Conservation (phyloP, 2,329 filamentous ascomycete species). For the Nothophoma quercina region DNA sequence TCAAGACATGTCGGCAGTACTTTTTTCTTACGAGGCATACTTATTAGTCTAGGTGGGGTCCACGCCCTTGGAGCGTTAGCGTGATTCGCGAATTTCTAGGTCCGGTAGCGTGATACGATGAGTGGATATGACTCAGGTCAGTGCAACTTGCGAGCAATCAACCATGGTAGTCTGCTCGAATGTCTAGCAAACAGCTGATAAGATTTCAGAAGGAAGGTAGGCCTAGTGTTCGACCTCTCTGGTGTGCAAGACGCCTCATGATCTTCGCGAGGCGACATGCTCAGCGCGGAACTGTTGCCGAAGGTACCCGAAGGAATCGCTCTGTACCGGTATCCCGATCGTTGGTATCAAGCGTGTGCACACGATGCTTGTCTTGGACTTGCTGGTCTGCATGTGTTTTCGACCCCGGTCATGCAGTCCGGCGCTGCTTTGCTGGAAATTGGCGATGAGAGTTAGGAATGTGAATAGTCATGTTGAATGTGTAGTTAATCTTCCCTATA, state of each 20-base stretch:
- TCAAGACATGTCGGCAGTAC: constrained; percentile 7
- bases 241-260: not conserved
- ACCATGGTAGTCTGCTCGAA: not conserved
- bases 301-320: constrained; percentile 6
- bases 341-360: not conserved
- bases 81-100: constrained; percentile 13
- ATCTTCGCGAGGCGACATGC: not conserved
- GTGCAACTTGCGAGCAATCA: not conserved
- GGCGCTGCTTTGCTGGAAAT: not conserved
- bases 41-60: constrained; percentile 16
- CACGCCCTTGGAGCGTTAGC: constrained; percentile 17
- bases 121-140: constrained; percentile 15
- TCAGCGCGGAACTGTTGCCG: not conserved
- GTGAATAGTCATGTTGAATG: constrained; percentile 14
- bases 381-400: not conserved
- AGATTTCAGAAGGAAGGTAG: not conserved
- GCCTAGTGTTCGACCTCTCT: not conserved
- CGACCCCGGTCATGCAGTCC: not conserved
- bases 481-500: constrained; percentile 8
- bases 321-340: constrained; percentile 1
- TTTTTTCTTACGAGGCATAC: constrained; percentile 19
- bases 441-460: not conserved
- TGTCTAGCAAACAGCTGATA: not conserved
- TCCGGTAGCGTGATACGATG: constrained; percentile 15
- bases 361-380: not conserved